Percentiles rank a stretch among this genome's conserved stretches.
Conservation (phyloP, 192 early-diverging fungal species). For the Backusella luteola region DNA sequence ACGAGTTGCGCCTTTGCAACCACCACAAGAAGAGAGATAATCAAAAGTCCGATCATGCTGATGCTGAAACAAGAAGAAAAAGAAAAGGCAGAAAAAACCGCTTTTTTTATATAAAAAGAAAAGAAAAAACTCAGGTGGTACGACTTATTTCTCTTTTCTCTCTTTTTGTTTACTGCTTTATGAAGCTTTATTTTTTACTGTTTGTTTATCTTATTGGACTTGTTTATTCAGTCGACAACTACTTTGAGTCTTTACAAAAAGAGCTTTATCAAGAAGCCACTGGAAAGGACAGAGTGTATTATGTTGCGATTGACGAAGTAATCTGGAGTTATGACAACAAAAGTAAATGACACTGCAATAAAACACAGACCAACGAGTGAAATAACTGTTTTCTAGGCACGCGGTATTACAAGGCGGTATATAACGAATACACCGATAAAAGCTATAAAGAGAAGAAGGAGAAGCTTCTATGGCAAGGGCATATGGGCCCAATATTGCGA, state of each 20-base stretch:
- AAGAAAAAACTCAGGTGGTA: slow-evolving; percentile 1
- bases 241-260: neutral
- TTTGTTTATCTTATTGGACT: neutral
- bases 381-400: slow-evolving; percentile 14
- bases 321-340: slow-evolving; percentile 24
- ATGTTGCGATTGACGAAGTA: slow-evolving; percentile 28
- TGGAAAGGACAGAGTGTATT: slow-evolving; percentile 20
- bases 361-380: neutral
- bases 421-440: slow-evolving; percentile 26
- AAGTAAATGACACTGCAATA: neutral
- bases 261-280: slow-evolving; percentile 12
- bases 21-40: neutral
- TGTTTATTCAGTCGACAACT: neutral
- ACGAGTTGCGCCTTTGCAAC: neutral
- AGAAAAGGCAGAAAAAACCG: neutral
- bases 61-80: neutral
- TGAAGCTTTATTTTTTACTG: neutral
- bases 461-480: slow-evolving; percentile 25
- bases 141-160: neutral
- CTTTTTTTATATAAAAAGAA: neutral
- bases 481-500: slow-evolving; percentile 36
- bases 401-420: slow-evolving; percentile 28
- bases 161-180: slow-evolving; percentile 9
- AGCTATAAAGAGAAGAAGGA: slow-evolving; percentile 6
- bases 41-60: slow-evolving; percentile 5